Evolutionary conservation across 306 rosid genomes (phyloP).

Genomic region (Malus fusca): DNA sequence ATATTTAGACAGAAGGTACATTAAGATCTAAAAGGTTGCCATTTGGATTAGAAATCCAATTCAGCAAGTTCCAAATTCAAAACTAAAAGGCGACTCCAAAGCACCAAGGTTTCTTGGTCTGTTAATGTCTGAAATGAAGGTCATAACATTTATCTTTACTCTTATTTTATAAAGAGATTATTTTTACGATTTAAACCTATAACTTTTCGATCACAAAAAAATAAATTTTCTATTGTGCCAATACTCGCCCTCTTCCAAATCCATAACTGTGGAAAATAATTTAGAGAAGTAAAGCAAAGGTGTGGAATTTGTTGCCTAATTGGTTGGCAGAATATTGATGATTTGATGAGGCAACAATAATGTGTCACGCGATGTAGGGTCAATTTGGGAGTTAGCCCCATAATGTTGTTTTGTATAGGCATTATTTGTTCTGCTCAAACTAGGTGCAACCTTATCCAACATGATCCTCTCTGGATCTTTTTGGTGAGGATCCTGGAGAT

Average conservation of each 20-base stretch:
- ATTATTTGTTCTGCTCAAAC: neutral
- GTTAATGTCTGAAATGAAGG: no score
- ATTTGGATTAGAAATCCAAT: neutral
- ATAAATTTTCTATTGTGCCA: no score
- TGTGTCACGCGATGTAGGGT: constrained; percentile 56
- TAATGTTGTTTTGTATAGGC: neutral
- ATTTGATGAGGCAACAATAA: constrained; percentile 29
- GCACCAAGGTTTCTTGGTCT: no score
- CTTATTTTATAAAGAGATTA: no score
- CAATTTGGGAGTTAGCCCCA: constrained; percentile 8
- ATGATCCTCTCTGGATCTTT: no score
- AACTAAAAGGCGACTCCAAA: no score
- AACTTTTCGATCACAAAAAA: no score
- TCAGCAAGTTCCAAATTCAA: neutral
- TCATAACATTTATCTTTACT: no score
- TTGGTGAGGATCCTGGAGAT: no score
- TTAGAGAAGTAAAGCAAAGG: neutral
- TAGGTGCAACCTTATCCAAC: neutral
- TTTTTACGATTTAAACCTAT: no score
- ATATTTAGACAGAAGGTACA: neutral
- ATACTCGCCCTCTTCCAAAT: neutral
- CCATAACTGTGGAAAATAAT: neutral
- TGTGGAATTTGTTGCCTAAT: constrained; percentile 15
- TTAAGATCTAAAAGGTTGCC: neutral
- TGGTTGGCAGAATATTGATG: constrained; percentile 38